phyloP scores from a whole-genome alignment of 768 basidiomycete species.

The Auricularia sp. region DNA sequence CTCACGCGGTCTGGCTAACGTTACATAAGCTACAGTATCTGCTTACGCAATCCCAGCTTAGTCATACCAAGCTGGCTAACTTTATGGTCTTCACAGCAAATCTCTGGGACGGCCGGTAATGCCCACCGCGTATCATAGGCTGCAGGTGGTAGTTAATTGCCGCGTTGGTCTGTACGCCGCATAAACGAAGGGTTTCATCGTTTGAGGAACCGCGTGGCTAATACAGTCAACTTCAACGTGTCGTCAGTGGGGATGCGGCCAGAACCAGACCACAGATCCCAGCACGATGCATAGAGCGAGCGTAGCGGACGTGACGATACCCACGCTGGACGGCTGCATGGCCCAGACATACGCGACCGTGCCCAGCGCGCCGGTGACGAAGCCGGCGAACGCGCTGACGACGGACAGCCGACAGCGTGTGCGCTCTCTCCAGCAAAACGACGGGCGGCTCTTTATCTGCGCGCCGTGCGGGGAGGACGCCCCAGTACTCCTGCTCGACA shows the following conservation, averaged over 20 bases:
- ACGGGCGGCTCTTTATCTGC: slow-evolving; percentile 7
- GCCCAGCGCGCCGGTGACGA: slow-evolving; percentile 39
- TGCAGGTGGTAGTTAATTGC: too few relatives aligned
- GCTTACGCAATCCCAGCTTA: too few relatives aligned
- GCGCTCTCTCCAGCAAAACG: slow-evolving; percentile 38
- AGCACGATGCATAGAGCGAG: slow-evolving; percentile 26
- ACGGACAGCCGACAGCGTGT: slow-evolving; percentile 43
- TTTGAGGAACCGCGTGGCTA: too few relatives aligned
- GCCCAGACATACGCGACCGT: slow-evolving; percentile 45
- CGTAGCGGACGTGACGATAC: slow-evolving; percentile 32
- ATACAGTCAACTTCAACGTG: too few relatives aligned
- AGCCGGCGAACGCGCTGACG: slow-evolving; percentile 35
- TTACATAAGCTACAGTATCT: too few relatives aligned
- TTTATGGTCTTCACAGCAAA: too few relatives aligned
- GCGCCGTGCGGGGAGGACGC: slow-evolving; percentile 24
- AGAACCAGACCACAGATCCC: not conserved
- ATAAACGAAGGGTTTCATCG: too few relatives aligned
- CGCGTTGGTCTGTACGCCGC: too few relatives aligned
- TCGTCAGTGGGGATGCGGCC: not conserved
- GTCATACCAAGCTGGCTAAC: too few relatives aligned
- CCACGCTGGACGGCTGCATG: slow-evolving; percentile 32
- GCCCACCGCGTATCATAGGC: too few relatives aligned
- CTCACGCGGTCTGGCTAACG: too few relatives aligned
- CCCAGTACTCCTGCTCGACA: slow-evolving; percentile 39
- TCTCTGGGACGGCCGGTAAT: too few relatives aligned